phyloP scores from a whole-genome alignment of 345 rosid genomes.

The Eucalyptus polybractea region DNA sequence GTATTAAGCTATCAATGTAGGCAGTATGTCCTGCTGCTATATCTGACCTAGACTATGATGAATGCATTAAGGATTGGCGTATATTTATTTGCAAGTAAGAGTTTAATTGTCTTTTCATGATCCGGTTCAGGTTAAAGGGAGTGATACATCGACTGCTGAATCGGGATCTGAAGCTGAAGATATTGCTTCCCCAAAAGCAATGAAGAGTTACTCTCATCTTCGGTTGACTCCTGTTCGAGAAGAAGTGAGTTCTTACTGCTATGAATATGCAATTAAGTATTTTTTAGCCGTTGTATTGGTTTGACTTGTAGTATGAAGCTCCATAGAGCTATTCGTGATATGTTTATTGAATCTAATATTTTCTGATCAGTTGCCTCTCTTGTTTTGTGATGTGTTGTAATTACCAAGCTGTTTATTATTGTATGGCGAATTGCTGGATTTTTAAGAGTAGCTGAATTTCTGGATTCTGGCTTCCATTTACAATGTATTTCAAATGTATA shows the following conservation, averaged over 20 bases:
- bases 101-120: not conserved
- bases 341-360: not conserved
- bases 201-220: conserved; percentile 71
- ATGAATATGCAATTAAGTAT: not conserved
- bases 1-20: not conserved
- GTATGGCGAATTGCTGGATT: not conserved
- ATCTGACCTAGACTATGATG: not conserved
- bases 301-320: not conserved
- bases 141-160: conserved; percentile 97
- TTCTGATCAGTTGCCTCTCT: not conserved
- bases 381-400: not conserved
- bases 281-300: not conserved
- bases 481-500: conserved; percentile 5
- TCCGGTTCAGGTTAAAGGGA: conserved; percentile 55
- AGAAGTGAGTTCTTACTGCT: conserved; percentile 42
- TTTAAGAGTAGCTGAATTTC: not conserved
- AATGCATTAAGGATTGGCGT: not conserved
- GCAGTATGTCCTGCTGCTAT: not conserved
- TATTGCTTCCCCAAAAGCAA: conserved; percentile 76
- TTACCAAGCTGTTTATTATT: not conserved
- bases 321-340: not conserved
- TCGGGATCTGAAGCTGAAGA: conserved; percentile 99
- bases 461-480: not conserved
- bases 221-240: conserved; percentile 95
- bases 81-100: not conserved